Conservation (phyloP, 805 yeast species). For the Metschnikowia shivogae region DNA sequence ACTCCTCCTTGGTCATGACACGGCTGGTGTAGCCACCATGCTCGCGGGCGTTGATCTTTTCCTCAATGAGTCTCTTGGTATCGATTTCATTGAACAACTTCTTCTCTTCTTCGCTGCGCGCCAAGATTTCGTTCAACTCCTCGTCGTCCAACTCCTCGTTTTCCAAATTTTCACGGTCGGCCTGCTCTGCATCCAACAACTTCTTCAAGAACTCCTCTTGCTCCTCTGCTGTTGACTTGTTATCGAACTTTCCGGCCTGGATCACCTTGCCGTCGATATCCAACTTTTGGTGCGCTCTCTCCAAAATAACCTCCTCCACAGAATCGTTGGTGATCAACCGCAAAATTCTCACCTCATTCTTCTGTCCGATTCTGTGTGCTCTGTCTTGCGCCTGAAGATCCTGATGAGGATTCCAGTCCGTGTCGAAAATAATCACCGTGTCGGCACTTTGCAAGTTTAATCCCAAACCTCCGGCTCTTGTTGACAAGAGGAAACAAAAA, state of each 20-base stretch:
- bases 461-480: constrained; percentile 90
- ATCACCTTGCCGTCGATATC: constrained; percentile 88
- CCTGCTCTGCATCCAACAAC: constrained; percentile 65
- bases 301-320: constrained; percentile 78
- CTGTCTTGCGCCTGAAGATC: constrained; percentile 89
- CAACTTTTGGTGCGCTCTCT: constrained; percentile 76
- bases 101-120: constrained; percentile 62
- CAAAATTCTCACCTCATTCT: constrained; percentile 79
- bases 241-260: constrained; percentile 88
- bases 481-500: constrained; percentile 73
- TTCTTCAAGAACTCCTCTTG: constrained; percentile 76
- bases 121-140: constrained; percentile 67
- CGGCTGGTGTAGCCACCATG: constrained; percentile 19
- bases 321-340: constrained; percentile 78
- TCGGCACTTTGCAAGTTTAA: constrained; percentile 84
- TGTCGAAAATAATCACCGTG: constrained; percentile 80
- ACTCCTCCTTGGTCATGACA: constrained; percentile 23
- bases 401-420: constrained; percentile 91
- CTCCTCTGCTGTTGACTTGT: constrained; percentile 81
- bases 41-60: constrained; percentile 20
- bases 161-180: constrained; percentile 53
- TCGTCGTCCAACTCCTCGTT: constrained; percentile 56
- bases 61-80: constrained; percentile 43
- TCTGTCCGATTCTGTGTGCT: constrained; percentile 88
- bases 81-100: constrained; percentile 56